Evolutionary conservation across 768 basidiomycete genomes (phyloP).

Genomic region (Lactarius quietus): DNA sequence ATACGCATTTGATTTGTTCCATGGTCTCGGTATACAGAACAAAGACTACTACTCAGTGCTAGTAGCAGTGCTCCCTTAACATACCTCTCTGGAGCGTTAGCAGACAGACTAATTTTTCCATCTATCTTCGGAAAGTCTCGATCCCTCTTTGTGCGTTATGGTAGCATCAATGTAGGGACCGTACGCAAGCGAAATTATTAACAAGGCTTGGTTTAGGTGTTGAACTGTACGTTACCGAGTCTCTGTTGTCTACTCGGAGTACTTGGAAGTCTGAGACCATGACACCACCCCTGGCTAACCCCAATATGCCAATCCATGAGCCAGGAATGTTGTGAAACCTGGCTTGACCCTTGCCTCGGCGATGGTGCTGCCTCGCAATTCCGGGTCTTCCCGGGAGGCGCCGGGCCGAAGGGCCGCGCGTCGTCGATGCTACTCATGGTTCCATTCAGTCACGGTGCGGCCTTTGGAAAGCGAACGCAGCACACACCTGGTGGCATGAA

Average conservation of each 20-base stretch:
- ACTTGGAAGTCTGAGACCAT: background rate
- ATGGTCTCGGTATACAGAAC: too few species aligned
- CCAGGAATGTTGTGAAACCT: background rate
- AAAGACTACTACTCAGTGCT: too few species aligned
- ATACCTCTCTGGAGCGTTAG: too few species aligned
- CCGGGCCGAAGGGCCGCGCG: background rate
- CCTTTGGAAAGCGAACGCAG: background rate
- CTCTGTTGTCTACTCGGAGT: background rate
- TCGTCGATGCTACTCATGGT: background rate
- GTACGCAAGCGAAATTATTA: background rate
- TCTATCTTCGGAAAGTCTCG: too few species aligned
- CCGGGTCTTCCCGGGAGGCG: background rate
- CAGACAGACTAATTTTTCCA: too few species aligned
- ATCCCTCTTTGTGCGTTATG: too few species aligned
- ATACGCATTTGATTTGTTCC: too few species aligned
- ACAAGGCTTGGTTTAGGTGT: background rate
- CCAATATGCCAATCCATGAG: background rate
- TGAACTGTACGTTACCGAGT: background rate
- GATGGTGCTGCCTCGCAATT: background rate
- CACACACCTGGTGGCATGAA: background rate
- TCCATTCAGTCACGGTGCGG: background rate
- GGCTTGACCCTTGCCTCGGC: background rate
- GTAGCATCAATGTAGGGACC: too few species aligned
- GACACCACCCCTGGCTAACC: background rate
- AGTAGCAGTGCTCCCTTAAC: background rate